Conservation (phyloP, 2,329 filamentous ascomycete genomes). For the Penicillium sp. region DNA sequence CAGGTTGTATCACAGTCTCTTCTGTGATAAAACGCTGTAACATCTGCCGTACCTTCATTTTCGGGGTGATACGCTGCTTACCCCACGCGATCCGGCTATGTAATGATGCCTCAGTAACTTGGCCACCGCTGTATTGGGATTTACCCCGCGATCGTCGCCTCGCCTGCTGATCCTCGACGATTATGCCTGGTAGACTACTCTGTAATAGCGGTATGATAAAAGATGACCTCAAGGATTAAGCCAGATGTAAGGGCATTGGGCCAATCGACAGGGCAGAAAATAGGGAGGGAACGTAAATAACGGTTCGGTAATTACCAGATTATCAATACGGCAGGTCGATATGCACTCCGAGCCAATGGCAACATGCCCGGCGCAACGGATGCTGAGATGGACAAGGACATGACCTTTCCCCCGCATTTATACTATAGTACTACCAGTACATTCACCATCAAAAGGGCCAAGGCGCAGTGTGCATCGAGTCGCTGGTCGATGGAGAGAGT, state of each 20-base stretch:
- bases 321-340: not conserved
- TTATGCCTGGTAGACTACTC: not conserved
- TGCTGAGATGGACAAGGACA: not conserved
- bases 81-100: not conserved
- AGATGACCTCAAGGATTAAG: not conserved
- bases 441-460: not conserved
- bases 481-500: too few relatives aligned
- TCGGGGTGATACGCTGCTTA: not conserved
- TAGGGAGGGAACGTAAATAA: not conserved
- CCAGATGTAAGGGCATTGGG: too few relatives aligned
- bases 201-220: not conserved
- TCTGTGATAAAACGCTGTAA: not conserved
- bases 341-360: not conserved
- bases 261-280: too few relatives aligned
- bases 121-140: too few relatives aligned
- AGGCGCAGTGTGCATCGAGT: too few relatives aligned
- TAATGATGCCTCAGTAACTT: too few relatives aligned
- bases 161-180: not conserved
- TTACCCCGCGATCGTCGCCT: too few relatives aligned
- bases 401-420: not conserved
- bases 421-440: too few relatives aligned
- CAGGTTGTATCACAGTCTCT: too few relatives aligned
- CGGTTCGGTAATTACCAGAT: not conserved
- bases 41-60: too few relatives aligned
- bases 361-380: not conserved